Evolutionary conservation across 805 yeast species (phyloP), one percentile per base, ranked within the genome.

Genomic region (Wickerhamiella kurtzmanii): DNA sequence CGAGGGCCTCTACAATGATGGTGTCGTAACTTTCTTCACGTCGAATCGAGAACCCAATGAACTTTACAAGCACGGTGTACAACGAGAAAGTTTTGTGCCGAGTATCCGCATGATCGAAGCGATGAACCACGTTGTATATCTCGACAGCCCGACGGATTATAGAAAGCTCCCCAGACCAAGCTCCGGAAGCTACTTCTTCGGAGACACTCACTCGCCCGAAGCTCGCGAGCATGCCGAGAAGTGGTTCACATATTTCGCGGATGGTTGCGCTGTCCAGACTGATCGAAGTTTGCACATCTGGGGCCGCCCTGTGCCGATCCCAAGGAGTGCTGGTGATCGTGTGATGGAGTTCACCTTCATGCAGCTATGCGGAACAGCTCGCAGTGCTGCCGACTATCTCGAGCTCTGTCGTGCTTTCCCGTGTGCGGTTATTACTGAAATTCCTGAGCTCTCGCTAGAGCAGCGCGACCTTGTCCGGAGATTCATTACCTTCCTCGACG

Each of bases 21-120:
- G 97, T 0, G 79, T 88, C 19, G 79, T 88, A 1, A 66, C 92
- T 8, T 88, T 92, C 68, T 88, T 95, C 22, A 92, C 98, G 1
- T 86, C 96, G 5, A 92, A 92, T 64, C 76, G 98, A 56, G 88
- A 88, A 1, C 98, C 98, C 0, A 92, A 83, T 62, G 96, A 87
- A 53, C 70, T 92, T 47, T 92, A 92, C 68, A 77, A 83, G 56
- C 87, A 92, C 62, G 98, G 98, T 35, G 81, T 92, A 43, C 98
- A 92, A 65, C 72, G 98, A 55, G 83, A 80, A 51, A 79, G 88
- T 16, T 92, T 92, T 58, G 74, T 92, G 46, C 98, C 98, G 1
- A 88, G 96, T 57, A 92, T 92, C 45, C 79, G 82, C 55, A 67
- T 82, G 49, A 73, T 92, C 52, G 82, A 89, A 60, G 61, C 70